phyloP scores from a whole-genome alignment of 148 eudicot species.

The Fallopia convolvulus region DNA sequence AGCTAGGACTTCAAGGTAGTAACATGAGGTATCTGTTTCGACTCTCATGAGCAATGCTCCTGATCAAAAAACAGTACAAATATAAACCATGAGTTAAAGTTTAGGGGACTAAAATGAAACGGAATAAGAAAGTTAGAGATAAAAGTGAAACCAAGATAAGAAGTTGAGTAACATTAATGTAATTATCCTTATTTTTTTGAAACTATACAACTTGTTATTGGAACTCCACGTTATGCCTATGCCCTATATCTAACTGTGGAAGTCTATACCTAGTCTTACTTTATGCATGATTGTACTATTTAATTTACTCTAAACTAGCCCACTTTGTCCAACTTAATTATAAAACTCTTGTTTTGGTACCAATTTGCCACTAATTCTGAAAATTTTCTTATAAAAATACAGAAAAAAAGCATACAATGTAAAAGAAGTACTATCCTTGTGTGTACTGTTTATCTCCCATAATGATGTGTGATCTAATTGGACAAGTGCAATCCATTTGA shows the following conservation, averaged over 20 bases:
- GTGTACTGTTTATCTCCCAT: background rate
- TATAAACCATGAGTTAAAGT: too few species aligned
- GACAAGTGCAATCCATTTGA: slow-evolving; percentile 1
- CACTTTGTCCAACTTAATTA: slow-evolving; percentile 5
- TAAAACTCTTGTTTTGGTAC: background rate
- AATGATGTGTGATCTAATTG: slow-evolving; percentile 3
- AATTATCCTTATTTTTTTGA: background rate
- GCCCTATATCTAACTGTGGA: background rate
- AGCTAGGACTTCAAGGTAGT: too few species aligned
- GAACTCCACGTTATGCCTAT: slow-evolving; percentile 13
- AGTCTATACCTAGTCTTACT: slow-evolving; percentile 7
- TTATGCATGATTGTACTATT: slow-evolving; percentile 3
- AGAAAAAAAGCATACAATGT: background rate
- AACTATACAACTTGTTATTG: slow-evolving; percentile 9
- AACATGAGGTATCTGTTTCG: too few species aligned
- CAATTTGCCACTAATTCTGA: background rate
- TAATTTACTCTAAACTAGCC: background rate
- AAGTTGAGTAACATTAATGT: background rate
- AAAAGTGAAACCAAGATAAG: background rate
- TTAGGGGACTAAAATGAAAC: too few species aligned
- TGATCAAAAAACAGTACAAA: too few species aligned
- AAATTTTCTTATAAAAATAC: background rate
- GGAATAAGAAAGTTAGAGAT: too few species aligned
- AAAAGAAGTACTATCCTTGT: background rate
- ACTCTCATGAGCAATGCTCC: too few species aligned